Evolutionary conservation across 257 asterid species (phyloP).

Genomic region (Jacaranda copaia): DNA sequence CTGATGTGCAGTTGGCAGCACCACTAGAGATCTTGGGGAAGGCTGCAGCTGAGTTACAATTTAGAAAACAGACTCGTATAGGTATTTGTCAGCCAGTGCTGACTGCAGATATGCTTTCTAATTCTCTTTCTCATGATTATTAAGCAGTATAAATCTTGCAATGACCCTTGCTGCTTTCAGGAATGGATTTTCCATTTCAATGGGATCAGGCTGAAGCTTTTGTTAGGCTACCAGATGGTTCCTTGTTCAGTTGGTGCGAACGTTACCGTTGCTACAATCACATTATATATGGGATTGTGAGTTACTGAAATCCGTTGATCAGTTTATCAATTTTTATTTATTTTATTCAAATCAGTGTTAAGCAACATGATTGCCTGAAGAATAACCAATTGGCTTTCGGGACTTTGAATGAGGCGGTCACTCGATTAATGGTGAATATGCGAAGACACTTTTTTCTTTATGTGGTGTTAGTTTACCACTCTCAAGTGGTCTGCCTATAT

Average conservation of each 20-base stretch:
- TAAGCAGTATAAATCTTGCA: background rate
- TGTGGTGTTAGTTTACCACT: background rate
- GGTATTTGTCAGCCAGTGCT: slow-evolving; percentile 49
- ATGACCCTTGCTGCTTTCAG: slow-evolving; percentile 49
- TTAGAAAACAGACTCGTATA: slow-evolving; percentile 81
- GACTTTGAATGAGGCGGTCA: background rate
- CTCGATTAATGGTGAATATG: background rate
- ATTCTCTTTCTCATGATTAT: no score
- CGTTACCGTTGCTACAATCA: slow-evolving; percentile 79
- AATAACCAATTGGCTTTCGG: background rate
- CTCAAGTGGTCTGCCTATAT: background rate
- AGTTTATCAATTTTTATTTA: background rate
- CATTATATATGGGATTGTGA: slow-evolving; percentile 75
- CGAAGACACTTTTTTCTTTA: background rate
- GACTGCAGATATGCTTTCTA: background rate
- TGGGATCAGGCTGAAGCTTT: slow-evolving; percentile 91
- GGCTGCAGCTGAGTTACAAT: slow-evolving; percentile 83
- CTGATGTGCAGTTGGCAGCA: slow-evolving; percentile 78
- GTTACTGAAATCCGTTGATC: slow-evolving; percentile 36
- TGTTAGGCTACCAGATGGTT: slow-evolving; percentile 88
- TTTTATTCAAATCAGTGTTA: slow-evolving; percentile 11
- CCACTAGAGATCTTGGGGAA: slow-evolving; percentile 65
- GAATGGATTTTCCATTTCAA: slow-evolving; percentile 87
- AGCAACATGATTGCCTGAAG: background rate
- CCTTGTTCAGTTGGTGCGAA: slow-evolving; percentile 97